phyloP scores from a whole-genome alignment of 352 stramenopile genomes.

The Pythium vanterpoolii region DNA sequence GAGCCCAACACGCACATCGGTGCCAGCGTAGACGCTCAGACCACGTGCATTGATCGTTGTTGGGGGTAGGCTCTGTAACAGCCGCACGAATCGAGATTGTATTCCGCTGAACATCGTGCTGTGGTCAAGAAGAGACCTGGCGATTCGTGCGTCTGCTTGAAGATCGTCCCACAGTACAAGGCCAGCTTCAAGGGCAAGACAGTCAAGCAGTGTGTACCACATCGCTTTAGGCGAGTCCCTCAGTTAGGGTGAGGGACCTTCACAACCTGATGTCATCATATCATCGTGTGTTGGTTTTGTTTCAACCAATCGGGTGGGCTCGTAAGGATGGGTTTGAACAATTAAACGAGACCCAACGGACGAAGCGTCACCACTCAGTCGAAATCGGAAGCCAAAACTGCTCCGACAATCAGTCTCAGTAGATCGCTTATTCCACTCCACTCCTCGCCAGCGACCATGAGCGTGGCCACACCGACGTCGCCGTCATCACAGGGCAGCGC shows the following conservation, averaged over 20 bases:
- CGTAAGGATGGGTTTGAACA: conserved; percentile 10
- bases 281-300: background rate
- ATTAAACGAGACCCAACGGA: conserved; percentile 12
- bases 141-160: no score
- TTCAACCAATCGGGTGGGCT: background rate
- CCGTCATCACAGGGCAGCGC: background rate
- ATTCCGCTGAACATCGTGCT: no score
- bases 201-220: no score
- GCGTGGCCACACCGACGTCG: background rate
- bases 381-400: background rate
- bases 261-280: background rate
- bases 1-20: conserved; percentile 52
- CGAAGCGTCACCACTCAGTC: conserved; percentile 19
- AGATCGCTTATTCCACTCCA: background rate
- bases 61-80: background rate
- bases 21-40: background rate
- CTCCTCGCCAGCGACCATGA: background rate
- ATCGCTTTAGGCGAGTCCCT: no score
- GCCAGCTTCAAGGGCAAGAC: no score
- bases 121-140: no score
- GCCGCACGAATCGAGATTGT: background rate
- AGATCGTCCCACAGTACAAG: conserved; percentile 5
- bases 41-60: background rate
- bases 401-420: no score
- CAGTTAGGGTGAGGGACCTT: no score